Base-by-base conservation (phyloP, 2,329 filamentous ascomycete species). In the Nannizzia gypsea region DNA sequence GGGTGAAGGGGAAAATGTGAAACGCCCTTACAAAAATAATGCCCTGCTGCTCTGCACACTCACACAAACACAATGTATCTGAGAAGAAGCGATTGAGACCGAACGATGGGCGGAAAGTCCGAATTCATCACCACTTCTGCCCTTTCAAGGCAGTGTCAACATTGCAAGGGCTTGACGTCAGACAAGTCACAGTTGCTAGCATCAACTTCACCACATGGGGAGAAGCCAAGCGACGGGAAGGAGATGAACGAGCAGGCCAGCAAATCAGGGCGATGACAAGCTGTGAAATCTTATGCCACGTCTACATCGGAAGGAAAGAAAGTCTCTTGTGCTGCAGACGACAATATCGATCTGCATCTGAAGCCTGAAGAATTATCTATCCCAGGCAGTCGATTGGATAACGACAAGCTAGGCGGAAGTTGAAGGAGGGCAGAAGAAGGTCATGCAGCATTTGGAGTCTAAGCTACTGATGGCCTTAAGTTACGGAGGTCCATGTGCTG, bases 171-270 rank as follows among this genome's bases (percentile, higher is more conserved):
- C 31, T 54, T 34, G 50, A 54, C 50, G 28, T 54, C 50, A 54
- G 28, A 54, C 50, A 54, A 20, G 50, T 54, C 50, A 54, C 50
- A 54, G 50, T 8, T 54, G 34, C 31, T 26, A 34, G 50, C 13
- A 17, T 22, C 28, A 13, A 20, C 26, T 20, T 20, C 50, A 54
- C 26, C 50, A 54, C 24, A 54, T 31, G 50, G 28, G 50, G 28
- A 34, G 26, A 34, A 54, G 50, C 50, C 50, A 54, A 54, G 50
- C 50, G 28, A 54, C 50, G 50, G 50, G 50, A 54, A 36, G 28
- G 50, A 34, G 50, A 34, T 34, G 28, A 31, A n/a, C 28, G 26
- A 22, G 15, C 17, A 24, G n/a, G 13, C 28, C 50, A 54, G 50
- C 50, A 36, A 54, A 54, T 54, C 50, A 54, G 6, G 28, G 5